Base-by-base conservation (phyloP, 75 land plant species). In the Pinus tabuliformis region DNA sequence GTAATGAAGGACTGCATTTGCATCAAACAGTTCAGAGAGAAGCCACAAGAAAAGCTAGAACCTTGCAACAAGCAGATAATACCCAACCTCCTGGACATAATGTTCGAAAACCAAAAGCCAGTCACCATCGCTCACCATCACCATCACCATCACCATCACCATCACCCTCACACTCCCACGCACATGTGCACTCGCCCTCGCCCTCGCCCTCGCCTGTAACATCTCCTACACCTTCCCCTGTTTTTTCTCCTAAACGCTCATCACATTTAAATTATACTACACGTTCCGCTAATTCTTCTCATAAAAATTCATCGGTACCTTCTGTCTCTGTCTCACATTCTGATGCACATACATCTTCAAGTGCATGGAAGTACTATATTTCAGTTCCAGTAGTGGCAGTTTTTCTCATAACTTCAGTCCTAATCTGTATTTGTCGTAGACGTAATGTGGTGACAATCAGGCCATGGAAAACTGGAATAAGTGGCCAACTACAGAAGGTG, bases 401-500 rank as follows among this genome's bases (percentile, higher is more conserved):
- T 24, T n/a, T 91, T 13, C 21, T 86, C 3, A 2, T 82, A 15
- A 61, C 30, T 56, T 56, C 28, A 9, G 21, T 37, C 20, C 7
- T 79, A 18, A 17, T 80, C 22, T 70, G 54, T 21, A 57, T 82
- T 45, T 83, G 76, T 63, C 82, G 74, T 49, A 81, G 78, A 36
- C 75, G 62, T 61, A 85, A 78, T 57, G 84, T 88, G 12, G 77
- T 65, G 57, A 78, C 88, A 18, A 84, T 93, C 49, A 81, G 88
- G 59, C 98, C 98, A 36, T 95, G 93, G 92, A 85, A 79, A 28
- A 81, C 86, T 65, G 93, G 91, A 4, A 78, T 90, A 54, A 91
- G 91, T 75, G 93, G 93, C 39, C 91, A 95, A 49, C 80, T 95
- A 37, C 93, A 87, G 78, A 85, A 86, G 59, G 93, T 87, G 75